Percentiles rank a stretch among this genome's conserved stretches.
phyloP scores from a whole-genome alignment of 2,329 filamentous ascomycete genomes.

The Elsinoe fawcettii region DNA sequence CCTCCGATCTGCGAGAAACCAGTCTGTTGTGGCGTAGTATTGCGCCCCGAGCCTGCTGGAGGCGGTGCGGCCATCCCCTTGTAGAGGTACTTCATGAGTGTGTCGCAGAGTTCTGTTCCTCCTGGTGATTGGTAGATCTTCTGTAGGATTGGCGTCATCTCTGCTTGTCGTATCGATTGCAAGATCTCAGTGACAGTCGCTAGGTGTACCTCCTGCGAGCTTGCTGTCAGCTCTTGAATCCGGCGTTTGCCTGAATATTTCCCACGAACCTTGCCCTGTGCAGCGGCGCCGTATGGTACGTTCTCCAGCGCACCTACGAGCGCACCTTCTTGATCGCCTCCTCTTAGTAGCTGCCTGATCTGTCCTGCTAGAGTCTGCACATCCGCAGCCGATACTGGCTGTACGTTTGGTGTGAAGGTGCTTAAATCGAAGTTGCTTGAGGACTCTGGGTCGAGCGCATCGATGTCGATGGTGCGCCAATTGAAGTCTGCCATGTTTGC shows the following conservation, averaged over 20 bases:
- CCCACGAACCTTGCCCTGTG: conserved; percentile 44
- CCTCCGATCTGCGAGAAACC: conserved; percentile 76
- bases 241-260: not conserved
- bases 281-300: conserved; percentile 60
- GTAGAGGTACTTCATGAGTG: conserved; percentile 96
- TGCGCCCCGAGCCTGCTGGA: conserved; percentile 27
- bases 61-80: conserved; percentile 66
- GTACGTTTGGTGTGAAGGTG: conserved; percentile 68
- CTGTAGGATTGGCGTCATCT: conserved; percentile 84
- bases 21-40: conserved; percentile 65
- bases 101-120: conserved; percentile 79
- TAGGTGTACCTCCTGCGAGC: conserved; percentile 67
- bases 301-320: conserved; percentile 76
- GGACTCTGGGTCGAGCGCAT: conserved; percentile 83
- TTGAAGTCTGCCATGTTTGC: conserved; percentile 45
- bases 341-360: conserved; percentile 78
- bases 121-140: conserved; percentile 70
- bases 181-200: conserved; percentile 86
- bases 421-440: conserved; percentile 83
- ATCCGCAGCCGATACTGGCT: conserved; percentile 67
- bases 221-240: not conserved
- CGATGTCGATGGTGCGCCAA: conserved; percentile 88
- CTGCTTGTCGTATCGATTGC: conserved; percentile 89
- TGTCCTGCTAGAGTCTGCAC: conserved; percentile 71
- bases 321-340: conserved; percentile 80